Evolutionary conservation across 352 stramenopile genomes (phyloP).

Genomic region (Phytopythium boreale): DNA sequence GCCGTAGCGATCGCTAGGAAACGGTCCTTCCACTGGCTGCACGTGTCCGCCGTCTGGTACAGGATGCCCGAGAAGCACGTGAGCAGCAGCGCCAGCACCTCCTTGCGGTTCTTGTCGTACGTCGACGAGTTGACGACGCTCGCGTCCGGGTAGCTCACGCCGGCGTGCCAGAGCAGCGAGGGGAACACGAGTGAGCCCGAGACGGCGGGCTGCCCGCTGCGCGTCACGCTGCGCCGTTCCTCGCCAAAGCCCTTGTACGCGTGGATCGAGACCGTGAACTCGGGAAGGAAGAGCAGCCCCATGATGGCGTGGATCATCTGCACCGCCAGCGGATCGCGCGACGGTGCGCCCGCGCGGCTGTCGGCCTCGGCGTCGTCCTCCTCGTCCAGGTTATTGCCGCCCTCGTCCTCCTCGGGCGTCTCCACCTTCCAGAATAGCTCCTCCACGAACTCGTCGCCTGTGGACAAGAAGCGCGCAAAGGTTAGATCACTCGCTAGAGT

Average conservation of each 20-base stretch:
- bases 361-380: constrained; percentile 44
- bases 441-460: constrained; percentile 77
- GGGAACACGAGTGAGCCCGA: constrained; percentile 57
- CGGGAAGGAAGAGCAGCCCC: constrained; percentile 79
- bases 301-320: constrained; percentile 86
- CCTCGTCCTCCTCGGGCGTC: constrained; percentile 11
- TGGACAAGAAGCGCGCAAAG: not conserved
- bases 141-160: constrained; percentile 77
- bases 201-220: constrained; percentile 36
- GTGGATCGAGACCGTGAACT: constrained; percentile 85
- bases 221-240: constrained; percentile 61
- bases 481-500: not conserved
- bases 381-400: constrained; percentile 11
- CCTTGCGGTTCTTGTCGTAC: constrained; percentile 94
- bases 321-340: constrained; percentile 49
- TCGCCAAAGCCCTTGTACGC: constrained; percentile 81
- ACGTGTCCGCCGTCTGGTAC: constrained; percentile 92
- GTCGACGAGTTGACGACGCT: constrained; percentile 61
- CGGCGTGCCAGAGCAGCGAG: constrained; percentile 75
- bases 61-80: constrained; percentile 95
- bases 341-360: not conserved
- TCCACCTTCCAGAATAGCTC: constrained; percentile 76
- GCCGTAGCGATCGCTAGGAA: constrained; percentile 91
- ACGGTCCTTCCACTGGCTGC: constrained; percentile 88
- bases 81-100: constrained; percentile 94